Percentiles rank a stretch among this genome's conserved stretches.
These are phyloP conservation scores for Leccinum solheimii DNA, from an alignment of 1,284 basidiomycete genomes.

Conservation along the genomic window DNA sequence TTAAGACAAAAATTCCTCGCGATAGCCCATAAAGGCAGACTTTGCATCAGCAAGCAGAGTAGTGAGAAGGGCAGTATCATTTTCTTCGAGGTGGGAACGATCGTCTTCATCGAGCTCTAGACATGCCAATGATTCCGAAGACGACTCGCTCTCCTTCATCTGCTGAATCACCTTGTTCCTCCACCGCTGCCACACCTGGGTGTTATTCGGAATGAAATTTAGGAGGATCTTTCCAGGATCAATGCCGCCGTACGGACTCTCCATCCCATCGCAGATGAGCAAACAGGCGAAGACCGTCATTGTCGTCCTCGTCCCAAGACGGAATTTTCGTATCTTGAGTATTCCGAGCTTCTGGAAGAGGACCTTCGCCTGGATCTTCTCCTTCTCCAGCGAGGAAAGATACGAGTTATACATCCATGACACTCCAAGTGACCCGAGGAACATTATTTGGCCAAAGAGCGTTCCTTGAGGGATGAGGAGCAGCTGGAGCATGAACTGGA, in stretches of 20 bases:
- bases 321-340: constrained; percentile 24
- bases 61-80: constrained; percentile 19
- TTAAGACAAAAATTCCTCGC: constrained; percentile 8
- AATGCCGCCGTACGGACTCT: constrained; percentile 13
- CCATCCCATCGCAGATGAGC: constrained; percentile 24
- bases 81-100: constrained; percentile 5
- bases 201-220: constrained; percentile 31
- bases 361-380: constrained; percentile 29
- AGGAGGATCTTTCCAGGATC: constrained; percentile 23
- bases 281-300: constrained; percentile 32
- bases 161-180: constrained; percentile 27
- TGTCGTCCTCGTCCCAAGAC: constrained; percentile 29
- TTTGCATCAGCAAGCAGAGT: constrained; percentile 23
- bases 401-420: constrained; percentile 37
- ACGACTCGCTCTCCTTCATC: constrained; percentile 13
- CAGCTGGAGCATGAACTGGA: constrained; percentile 32
- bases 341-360: constrained; percentile 21
- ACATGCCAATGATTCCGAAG: not conserved
- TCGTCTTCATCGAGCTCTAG: constrained; percentile 19
- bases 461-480: constrained; percentile 27
- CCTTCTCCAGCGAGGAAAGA: constrained; percentile 35
- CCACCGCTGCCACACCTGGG: constrained; percentile 31
- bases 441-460: constrained; percentile 37
- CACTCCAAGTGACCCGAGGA: constrained; percentile 28
- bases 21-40: constrained; percentile 28